phyloP scores from a whole-genome alignment of 2,329 filamentous ascomycete genomes.

The Massarina eburnea region DNA sequence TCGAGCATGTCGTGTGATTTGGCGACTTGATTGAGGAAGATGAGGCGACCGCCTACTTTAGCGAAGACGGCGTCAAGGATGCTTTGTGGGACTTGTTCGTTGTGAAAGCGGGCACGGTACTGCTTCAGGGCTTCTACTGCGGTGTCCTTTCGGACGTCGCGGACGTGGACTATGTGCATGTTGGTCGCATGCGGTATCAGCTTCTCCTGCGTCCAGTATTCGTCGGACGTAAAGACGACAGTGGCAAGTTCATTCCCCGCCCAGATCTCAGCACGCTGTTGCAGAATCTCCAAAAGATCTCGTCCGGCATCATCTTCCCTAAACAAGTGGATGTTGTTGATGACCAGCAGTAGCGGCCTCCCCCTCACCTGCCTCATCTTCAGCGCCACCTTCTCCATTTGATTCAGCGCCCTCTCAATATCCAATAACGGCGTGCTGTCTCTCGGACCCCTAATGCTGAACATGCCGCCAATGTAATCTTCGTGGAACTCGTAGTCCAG shows the following conservation, averaged over 20 bases:
- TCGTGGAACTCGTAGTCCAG: constrained; percentile 96
- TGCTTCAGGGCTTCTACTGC: constrained; percentile 74
- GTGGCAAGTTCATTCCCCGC: constrained; percentile 87
- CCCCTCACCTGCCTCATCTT: constrained; percentile 62
- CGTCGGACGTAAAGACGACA: constrained; percentile 90
- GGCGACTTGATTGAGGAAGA: constrained; percentile 84
- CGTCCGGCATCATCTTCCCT: constrained; percentile 87
- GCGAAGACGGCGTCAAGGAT: constrained; percentile 78
- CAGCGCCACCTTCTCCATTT: constrained; percentile 92
- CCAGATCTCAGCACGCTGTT: constrained; percentile 96
- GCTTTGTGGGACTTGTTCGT: constrained; percentile 58
- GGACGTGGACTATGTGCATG: constrained; percentile 86
- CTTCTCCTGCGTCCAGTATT: constrained; percentile 96
- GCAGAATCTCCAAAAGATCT: constrained; percentile 86
- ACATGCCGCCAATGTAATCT: constrained; percentile 94
- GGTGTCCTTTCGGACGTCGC: constrained; percentile 74
- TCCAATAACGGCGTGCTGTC: constrained; percentile 91
- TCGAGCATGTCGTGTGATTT: constrained; percentile 79
- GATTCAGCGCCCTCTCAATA: constrained; percentile 95
- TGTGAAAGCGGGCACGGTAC: constrained; percentile 75
- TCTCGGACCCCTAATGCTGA: constrained; percentile 87
- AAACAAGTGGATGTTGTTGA: constrained; percentile 90
- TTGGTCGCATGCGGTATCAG: constrained; percentile 88
- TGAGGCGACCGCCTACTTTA: constrained; percentile 83
- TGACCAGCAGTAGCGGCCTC: constrained; percentile 79